phyloP scores from a whole-genome alignment of 164 flowering plant species.

The Vitis rotundifolia region DNA sequence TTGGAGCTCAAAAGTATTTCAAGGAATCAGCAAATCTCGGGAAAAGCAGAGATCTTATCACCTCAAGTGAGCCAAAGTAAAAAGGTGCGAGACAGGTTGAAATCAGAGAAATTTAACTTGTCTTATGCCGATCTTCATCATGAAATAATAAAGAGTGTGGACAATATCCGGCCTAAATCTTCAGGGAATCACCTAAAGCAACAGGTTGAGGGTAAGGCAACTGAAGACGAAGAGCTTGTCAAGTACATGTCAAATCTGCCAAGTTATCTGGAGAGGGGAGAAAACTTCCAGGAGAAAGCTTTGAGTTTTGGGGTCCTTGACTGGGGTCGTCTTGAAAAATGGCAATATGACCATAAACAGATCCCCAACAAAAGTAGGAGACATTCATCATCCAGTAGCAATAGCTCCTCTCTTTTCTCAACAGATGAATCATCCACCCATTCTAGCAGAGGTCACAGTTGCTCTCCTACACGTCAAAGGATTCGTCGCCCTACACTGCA shows the following conservation, averaged over 20 bases:
- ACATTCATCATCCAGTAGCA: constrained; percentile 39
- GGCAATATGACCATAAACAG: constrained; percentile 51
- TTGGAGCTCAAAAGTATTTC: constrained; percentile 25
- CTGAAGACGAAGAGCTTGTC: constrained; percentile 69
- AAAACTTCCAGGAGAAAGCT: constrained; percentile 49
- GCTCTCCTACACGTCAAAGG: constrained; percentile 35
- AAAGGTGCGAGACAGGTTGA: constrained; percentile 26
- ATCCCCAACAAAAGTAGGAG: constrained; percentile 19
- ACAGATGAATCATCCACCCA: constrained; percentile 37
- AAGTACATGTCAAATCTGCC: constrained; percentile 95
- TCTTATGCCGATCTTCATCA: constrained; percentile 35
- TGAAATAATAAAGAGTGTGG: constrained; percentile 23
- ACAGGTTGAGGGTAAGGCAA: constrained; percentile 16
- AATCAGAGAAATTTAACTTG: constrained; percentile 26
- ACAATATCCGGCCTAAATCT: constrained; percentile 20
- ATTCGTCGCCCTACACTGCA: constrained; percentile 23
- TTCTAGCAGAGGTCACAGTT: constrained; percentile 37
- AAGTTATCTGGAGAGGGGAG: constrained; percentile 61
- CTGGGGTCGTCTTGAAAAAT: constrained; percentile 75
- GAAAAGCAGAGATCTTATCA: constrained; percentile 15
- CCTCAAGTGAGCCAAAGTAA: constrained; percentile 16
- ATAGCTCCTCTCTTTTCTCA: constrained; percentile 32
- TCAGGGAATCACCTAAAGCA: constrained; percentile 33
- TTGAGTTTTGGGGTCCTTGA: constrained; percentile 86
- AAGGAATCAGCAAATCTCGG: constrained; percentile 21